These are phyloP conservation scores for Hapsidospora chrysogenum DNA, from an alignment of 495 filamentous ascomycete genomes.

Conservation along the genomic window DNA sequence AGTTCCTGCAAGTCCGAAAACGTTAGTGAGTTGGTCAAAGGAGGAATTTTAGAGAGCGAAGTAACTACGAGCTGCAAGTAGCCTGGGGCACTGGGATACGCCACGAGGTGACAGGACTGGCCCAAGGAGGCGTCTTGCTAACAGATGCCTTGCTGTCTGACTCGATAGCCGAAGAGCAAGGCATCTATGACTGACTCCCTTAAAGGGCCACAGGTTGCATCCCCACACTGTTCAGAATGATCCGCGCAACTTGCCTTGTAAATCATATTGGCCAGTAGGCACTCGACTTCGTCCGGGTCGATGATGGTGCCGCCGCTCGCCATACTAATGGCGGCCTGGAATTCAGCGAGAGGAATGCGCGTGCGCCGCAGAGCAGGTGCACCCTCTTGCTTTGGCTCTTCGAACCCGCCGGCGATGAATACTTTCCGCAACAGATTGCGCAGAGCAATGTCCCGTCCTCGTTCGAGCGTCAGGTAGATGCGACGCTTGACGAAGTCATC, in stretches of 20 bases:
- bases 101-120: too few species aligned
- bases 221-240: too few species aligned
- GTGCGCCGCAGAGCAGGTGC: conserved; percentile 45
- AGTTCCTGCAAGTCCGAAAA: conserved; percentile 40
- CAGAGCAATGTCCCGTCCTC: conserved; percentile 76
- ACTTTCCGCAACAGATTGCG: conserved; percentile 85
- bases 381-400: conserved; percentile 51
- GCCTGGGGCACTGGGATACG: too few species aligned
- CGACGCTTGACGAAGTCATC: conserved; percentile 85
- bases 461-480: conserved; percentile 86
- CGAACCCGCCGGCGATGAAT: conserved; percentile 63
- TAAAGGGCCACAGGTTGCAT: too few species aligned
- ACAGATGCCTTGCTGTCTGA: too few species aligned
- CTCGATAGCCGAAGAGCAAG: too few species aligned
- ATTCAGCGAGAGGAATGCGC: conserved; percentile 65
- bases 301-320: conserved; percentile 41
- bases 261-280: conserved; percentile 82
- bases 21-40: conserved; percentile 7
- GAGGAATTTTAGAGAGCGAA: neutral
- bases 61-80: too few species aligned
- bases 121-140: too few species aligned
- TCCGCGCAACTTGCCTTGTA: conserved; percentile 68
- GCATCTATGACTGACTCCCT: too few species aligned
- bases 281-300: conserved; percentile 90
- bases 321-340: conserved; percentile 41